A percentile compares a stretch with the other conserved stretches of the same genome.
Conservation (phyloP, 2,329 filamentous ascomycete species). For the Cytospora piceicola region DNA sequence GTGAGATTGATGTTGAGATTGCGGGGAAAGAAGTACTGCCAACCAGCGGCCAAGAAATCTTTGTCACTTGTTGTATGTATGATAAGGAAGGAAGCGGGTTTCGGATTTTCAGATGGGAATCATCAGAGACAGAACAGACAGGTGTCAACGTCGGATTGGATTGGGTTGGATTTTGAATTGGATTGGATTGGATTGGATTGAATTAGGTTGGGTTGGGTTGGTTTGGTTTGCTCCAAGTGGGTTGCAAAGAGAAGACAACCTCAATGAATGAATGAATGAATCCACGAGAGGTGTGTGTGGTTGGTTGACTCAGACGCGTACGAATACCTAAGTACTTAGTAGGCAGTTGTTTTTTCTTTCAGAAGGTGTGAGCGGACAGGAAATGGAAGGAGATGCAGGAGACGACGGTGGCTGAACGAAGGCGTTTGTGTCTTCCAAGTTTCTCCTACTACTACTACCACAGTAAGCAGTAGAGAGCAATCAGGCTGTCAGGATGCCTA, state of each 20-base stretch:
- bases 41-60: conserved; percentile 1
- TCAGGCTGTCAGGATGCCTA: no score
- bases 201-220: neutral
- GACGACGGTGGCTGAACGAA: no score
- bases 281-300: neutral
- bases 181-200: conserved; percentile 5
- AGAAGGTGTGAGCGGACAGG: neutral
- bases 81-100: neutral
- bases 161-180: no score
- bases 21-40: conserved; percentile 18
- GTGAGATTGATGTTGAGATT: conserved; percentile 25
- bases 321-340: no score
- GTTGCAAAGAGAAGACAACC: neutral
- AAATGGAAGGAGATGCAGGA: no score
- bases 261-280: neutral
- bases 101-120: neutral
- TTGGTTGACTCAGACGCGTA: neutral
- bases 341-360: neutral
- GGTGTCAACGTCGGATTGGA: neutral
- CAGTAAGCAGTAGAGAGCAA: no score
- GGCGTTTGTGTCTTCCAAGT: no score
- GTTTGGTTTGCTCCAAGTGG: conserved; percentile 6
- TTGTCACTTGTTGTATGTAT: conserved; percentile 24
- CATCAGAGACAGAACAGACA: neutral
- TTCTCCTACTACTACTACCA: no score